Base-by-base conservation (phyloP, 345 rosid species). In the Populus deltoides region DNA sequence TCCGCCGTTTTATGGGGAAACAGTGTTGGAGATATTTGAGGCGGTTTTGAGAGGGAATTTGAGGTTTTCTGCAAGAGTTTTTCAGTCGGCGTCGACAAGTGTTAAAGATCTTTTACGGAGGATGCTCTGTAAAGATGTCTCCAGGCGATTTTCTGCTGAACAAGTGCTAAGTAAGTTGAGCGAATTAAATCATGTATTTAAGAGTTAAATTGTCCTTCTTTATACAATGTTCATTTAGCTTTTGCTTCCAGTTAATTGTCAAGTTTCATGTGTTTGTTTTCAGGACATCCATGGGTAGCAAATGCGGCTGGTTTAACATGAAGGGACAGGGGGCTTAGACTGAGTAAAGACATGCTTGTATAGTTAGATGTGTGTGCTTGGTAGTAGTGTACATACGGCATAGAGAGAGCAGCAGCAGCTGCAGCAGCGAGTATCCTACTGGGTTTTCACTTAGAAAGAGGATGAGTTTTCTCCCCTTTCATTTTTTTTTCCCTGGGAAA, bases 1-100 rank as follows among this genome's bases (percentile, higher is more conserved):
- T 6, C 92, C 91, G 4, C 98, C 97, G 81, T 96, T 94, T 47
- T 80, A 88, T 17, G 95, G 98, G 0, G 97, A 92, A 74, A 87
- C 90, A 7, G 91, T 89, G 9, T 85, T 73, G 16, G 86, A 89
- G 88, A 89, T 96, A 0, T 93, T 93, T 25, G 94, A 89, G 76
- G 86, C 89, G 29, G 88, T 93, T 2, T 25, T 88, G 66, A 87
- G 98, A 45, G 95, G 89, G 41, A 92, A 93, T 76, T 70, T 96
- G 27, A 87, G 94, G 83, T 93, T 93, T 72, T 97, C 92, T 0
- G 35, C 87, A 0, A 84, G 84, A 76, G 66, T 78, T 47, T 93
- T 91, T 49, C 70, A 88, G 43, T 77, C 84, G 0, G 89, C 90
- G 22, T 91, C 91, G 1, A 16, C 85, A 0, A 88, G 73, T 1